A percentile compares a stretch with the other conserved stretches of the same genome.
Evolutionary conservation across 345 rosid genomes (phyloP).

Genomic region (Murraya paniculata): DNA sequence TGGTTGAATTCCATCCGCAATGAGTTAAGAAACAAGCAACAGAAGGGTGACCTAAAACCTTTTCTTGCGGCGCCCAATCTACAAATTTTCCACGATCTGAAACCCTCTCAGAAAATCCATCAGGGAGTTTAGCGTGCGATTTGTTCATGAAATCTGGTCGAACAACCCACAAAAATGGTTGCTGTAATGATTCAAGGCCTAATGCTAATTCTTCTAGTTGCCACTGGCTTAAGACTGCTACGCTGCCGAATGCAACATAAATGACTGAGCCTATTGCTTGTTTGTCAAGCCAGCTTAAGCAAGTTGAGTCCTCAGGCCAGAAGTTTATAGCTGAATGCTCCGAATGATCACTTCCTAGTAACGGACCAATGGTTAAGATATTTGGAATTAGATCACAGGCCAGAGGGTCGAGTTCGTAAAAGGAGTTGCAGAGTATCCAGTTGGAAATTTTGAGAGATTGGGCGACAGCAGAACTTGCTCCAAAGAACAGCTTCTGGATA

Average conservation of each 20-base stretch:
- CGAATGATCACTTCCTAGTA: constrained; percentile 4
- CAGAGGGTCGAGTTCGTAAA: constrained; percentile 27
- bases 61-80: constrained; percentile 35
- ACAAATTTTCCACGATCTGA: constrained; percentile 18
- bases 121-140: background rate
- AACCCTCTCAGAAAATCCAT: constrained; percentile 27
- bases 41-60: constrained; percentile 27
- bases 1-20: constrained; percentile 40
- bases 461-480: background rate
- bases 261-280: constrained; percentile 34
- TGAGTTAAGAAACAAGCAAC: constrained; percentile 33
- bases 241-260: constrained; percentile 50
- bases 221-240: constrained; percentile 10
- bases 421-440: constrained; percentile 23
- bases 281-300: constrained; percentile 43
- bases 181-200: constrained; percentile 24
- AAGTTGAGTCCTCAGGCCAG: constrained; percentile 29
- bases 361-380: constrained; percentile 31
- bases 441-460: constrained; percentile 8
- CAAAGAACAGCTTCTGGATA: background rate
- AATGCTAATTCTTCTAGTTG: constrained; percentile 39
- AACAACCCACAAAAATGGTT: constrained; percentile 37
- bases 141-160: constrained; percentile 13
- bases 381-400: constrained; percentile 19
- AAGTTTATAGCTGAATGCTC: constrained; percentile 15